phyloP scores from a whole-genome alignment of 192 early-diverging fungal species.

The Diversispora eburnea region DNA sequence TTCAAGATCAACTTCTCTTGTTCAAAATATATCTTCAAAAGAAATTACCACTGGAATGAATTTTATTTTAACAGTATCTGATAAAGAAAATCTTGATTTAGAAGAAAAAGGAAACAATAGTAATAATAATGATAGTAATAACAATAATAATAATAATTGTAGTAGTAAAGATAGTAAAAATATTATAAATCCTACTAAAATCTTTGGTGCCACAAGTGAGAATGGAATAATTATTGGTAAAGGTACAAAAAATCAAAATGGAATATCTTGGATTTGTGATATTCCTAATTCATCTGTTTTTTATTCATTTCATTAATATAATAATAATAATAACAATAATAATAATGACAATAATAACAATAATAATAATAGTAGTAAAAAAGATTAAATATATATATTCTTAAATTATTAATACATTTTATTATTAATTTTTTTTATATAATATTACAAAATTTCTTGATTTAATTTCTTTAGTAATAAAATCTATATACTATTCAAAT shows the following conservation, averaged over 20 bases:
- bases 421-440: too few relatives aligned
- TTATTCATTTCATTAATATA: too few relatives aligned
- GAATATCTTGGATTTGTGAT: conserved; percentile 37
- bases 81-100: too few relatives aligned
- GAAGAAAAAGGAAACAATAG: neutral
- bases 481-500: too few relatives aligned
- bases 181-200: neutral
- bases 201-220: conserved; percentile 54
- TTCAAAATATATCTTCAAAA: neutral
- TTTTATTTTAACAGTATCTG: neutral
- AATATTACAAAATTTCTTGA: too few relatives aligned
- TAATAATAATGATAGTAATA: neutral
- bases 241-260: conserved; percentile 3
- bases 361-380: too few relatives aligned
- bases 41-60: neutral
- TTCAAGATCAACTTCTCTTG: neutral
- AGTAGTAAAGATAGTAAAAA: neutral
- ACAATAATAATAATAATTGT: neutral
- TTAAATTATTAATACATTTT: too few relatives aligned
- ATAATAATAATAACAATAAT: too few relatives aligned
- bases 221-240: conserved; percentile 51
- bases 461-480: too few relatives aligned
- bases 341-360: too few relatives aligned
- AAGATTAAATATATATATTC: too few relatives aligned
- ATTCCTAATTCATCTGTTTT: conserved; percentile 28